phyloP scores from a whole-genome alignment of 2,329 filamentous ascomycete genomes.

The Colletotrichum paranaense region DNA sequence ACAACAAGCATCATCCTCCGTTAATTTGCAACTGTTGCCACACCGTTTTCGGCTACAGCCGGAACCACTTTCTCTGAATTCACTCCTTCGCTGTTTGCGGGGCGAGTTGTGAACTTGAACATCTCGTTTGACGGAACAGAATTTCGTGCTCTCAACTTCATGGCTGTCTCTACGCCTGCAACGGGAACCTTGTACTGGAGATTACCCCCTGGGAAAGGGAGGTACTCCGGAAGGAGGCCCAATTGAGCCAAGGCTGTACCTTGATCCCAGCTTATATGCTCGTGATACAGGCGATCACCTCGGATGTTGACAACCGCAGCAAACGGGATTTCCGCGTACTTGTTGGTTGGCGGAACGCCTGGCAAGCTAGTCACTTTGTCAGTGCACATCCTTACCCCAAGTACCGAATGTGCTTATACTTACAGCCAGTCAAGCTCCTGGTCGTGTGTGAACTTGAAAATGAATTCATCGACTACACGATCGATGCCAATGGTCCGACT shows the following conservation, averaged over 20 bases:
- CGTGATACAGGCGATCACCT: conserved; percentile 72
- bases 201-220: background rate
- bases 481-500: conserved; percentile 79
- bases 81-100: background rate
- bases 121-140: conserved; percentile 45
- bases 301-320: conserved; percentile 72
- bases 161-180: conserved; percentile 42
- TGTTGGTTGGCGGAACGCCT: conserved; percentile 50
- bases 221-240: conserved; percentile 63
- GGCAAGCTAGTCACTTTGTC: background rate
- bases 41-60: background rate
- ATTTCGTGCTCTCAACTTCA: conserved; percentile 45
- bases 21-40: background rate
- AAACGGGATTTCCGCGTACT: conserved; percentile 67
- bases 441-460: conserved; percentile 73
- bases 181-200: conserved; percentile 41
- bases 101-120: conserved; percentile 38
- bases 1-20: background rate
- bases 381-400: background rate
- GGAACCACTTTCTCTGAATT: background rate
- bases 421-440: conserved; percentile 76
- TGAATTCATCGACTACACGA: conserved; percentile 77
- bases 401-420: conserved; percentile 41
- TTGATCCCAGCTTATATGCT: conserved; percentile 77
- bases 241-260: conserved; percentile 70